Percentiles rank a stretch among this genome's conserved stretches.
phyloP scores from a whole-genome alignment of 2,329 filamentous ascomycete species.

The Penicillium corylophilum region DNA sequence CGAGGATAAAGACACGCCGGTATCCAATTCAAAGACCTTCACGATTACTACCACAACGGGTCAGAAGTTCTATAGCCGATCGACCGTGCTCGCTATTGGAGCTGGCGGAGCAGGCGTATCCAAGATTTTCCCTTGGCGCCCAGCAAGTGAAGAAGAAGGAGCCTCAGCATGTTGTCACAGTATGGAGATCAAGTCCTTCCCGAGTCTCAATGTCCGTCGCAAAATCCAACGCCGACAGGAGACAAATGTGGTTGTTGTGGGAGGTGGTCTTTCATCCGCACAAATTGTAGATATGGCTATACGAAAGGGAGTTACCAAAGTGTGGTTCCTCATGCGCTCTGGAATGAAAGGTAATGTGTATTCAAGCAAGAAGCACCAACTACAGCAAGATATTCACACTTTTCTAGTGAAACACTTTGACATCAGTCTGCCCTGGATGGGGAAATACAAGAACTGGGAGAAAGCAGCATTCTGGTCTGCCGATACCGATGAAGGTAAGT shows the following conservation, averaged over 20 bases:
- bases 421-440: conserved; percentile 74
- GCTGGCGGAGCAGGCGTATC: conserved; percentile 64
- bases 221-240: conserved; percentile 52
- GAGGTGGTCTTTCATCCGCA: conserved; percentile 73
- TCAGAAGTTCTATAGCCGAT: conserved; percentile 55
- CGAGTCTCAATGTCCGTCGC: conserved; percentile 51
- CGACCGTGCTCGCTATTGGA: conserved; percentile 70
- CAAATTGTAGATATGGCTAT: conserved; percentile 69
- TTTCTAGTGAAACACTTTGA: conserved; percentile 70
- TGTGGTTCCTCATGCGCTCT: conserved; percentile 69
- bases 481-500: conserved; percentile 61
- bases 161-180: conserved; percentile 59
- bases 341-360: conserved; percentile 43
- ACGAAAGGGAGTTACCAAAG: conserved; percentile 62
- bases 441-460: conserved; percentile 75
- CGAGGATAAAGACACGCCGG: conserved; percentile 41
- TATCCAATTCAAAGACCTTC: conserved; percentile 59
- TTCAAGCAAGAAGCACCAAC: neutral
- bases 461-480: conserved; percentile 76
- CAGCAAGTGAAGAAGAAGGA: conserved; percentile 41
- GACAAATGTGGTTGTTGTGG: conserved; percentile 70
- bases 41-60: conserved; percentile 58
- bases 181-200: conserved; percentile 61
- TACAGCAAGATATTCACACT: conserved; percentile 4
- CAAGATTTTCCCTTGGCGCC: conserved; percentile 50